Evolutionary conservation across 306 rosid genomes (phyloP).

Genomic region (Castanospermum australe): DNA sequence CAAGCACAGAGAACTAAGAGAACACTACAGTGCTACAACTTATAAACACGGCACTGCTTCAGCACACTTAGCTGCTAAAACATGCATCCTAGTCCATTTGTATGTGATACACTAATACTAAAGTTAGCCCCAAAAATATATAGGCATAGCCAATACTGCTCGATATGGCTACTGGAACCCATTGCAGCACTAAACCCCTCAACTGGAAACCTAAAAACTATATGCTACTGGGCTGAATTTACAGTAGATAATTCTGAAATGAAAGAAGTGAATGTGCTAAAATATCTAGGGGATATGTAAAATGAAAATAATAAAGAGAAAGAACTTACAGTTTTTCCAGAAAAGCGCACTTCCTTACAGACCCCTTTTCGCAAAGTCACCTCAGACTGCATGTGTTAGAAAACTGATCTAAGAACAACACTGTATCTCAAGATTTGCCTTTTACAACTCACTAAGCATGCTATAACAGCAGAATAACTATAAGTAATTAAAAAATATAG

Average conservation of each 20-base stretch:
- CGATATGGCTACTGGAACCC: not conserved
- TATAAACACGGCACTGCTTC: not conserved
- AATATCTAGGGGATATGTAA: not conserved
- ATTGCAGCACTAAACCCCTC: not conserved
- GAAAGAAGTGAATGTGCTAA: not conserved
- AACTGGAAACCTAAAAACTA: not conserved
- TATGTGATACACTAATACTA: slow-evolving; percentile 3
- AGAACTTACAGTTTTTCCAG: not conserved
- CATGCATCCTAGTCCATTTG: not conserved
- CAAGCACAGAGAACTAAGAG: not conserved
- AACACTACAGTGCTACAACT: not conserved
- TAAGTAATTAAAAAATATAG: no score
- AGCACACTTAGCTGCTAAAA: not conserved
- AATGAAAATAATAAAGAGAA: not conserved
- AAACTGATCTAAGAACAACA: no score
- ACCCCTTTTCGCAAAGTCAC: no score
- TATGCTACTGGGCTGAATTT: not conserved
- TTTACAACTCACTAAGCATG: no score
- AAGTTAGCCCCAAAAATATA: not conserved
- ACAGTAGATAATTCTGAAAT: not conserved
- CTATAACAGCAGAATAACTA: no score
- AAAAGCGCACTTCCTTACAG: no score
- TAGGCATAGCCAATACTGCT: not conserved
- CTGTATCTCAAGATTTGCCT: no score
- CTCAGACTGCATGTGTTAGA: no score